A percentile compares a stretch with the other conserved stretches of the same genome.
Conservation (phyloP, 1,284 basidiomycete genomes). For the Cryptococcus neoformans region DNA sequence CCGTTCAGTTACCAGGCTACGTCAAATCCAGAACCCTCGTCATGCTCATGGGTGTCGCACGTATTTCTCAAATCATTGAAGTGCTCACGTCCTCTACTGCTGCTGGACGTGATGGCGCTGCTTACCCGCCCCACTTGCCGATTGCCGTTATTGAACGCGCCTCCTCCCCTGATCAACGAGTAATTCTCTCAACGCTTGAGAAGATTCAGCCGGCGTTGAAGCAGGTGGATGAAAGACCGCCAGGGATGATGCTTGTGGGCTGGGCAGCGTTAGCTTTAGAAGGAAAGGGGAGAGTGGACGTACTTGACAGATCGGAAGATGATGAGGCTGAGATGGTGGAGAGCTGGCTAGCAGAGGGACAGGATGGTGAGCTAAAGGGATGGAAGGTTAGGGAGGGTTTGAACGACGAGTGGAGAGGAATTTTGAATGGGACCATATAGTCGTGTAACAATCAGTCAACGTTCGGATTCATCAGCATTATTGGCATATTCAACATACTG, state of each 20-base stretch:
- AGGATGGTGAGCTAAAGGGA: background rate
- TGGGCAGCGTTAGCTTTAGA: conserved; percentile 66
- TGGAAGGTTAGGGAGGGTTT: conserved; percentile 32
- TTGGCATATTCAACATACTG: background rate
- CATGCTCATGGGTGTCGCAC: conserved; percentile 92
- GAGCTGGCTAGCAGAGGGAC: conserved; percentile 20
- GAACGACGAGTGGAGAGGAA: conserved; percentile 21
- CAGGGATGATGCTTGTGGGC: conserved; percentile 93
- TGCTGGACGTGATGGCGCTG: conserved; percentile 52
- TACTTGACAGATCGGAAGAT: conserved; percentile 51
- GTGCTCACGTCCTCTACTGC: conserved; percentile 52
- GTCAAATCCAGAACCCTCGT: conserved; percentile 74
- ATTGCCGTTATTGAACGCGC: conserved; percentile 93
- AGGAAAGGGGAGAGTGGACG: conserved; percentile 54
- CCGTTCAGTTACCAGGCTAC: conserved; percentile 83
- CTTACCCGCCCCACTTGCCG: conserved; percentile 73
- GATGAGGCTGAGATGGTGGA: conserved; percentile 31
- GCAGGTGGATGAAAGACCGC: conserved; percentile 82
- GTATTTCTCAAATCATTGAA: conserved; percentile 68
- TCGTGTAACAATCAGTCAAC: background rate
- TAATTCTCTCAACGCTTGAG: conserved; percentile 73
- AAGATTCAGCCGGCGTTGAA: conserved; percentile 71
- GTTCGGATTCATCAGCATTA: background rate
- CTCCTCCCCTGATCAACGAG: conserved; percentile 85
- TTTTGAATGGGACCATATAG: conserved; percentile 8